These are phyloP conservation scores for Epichloe uncinata DNA, from an alignment of 2,329 filamentous ascomycete genomes.

Conservation along the genomic window DNA sequence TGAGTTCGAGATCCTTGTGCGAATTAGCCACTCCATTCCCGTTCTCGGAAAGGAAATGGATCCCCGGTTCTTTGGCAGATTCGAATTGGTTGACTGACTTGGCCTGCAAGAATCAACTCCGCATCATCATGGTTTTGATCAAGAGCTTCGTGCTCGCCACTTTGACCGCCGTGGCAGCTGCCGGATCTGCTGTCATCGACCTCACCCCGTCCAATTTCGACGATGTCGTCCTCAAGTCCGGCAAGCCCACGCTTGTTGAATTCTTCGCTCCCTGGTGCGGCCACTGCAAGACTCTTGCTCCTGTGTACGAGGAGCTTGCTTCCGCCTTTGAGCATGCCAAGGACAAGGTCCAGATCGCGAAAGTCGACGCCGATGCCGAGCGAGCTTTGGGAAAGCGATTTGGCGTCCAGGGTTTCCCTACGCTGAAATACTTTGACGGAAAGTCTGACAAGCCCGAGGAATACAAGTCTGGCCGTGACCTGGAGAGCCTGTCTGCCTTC, in stretches of 20 bases:
- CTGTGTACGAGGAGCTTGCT: slow-evolving; percentile 85
- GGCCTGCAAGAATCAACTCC: slow-evolving; percentile 1
- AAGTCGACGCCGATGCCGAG: slow-evolving; percentile 90
- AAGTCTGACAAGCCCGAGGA: slow-evolving; percentile 76
- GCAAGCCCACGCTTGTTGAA: slow-evolving; percentile 91
- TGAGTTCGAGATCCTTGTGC: background rate
- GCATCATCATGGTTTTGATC: slow-evolving; percentile 38
- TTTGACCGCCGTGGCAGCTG: slow-evolving; percentile 42
- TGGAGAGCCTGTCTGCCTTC: slow-evolving; percentile 73
- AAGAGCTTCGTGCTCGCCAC: slow-evolving; percentile 47
- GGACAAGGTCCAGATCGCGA: slow-evolving; percentile 72
- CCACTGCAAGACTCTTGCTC: slow-evolving; percentile 96
- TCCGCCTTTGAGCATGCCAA: slow-evolving; percentile 56
- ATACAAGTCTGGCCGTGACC: slow-evolving; percentile 74
- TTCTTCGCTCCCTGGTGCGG: slow-evolving; percentile 99
- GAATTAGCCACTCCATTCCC: background rate
- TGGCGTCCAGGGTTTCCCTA: slow-evolving; percentile 88
- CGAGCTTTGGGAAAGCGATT: slow-evolving; percentile 73
- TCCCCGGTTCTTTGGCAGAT: no score
- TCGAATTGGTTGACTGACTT: background rate
- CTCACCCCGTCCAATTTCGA: slow-evolving; percentile 88
- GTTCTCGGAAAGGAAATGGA: no score
- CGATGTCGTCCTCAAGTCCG: slow-evolving; percentile 72
- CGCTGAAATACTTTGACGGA: slow-evolving; percentile 94
- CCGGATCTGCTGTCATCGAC: slow-evolving; percentile 77